A percentile compares a stretch with the other conserved stretches of the same genome.
Evolutionary conservation across 805 yeast species (phyloP).

Genomic region (Cyberlindnera samutprakarnensis): DNA sequence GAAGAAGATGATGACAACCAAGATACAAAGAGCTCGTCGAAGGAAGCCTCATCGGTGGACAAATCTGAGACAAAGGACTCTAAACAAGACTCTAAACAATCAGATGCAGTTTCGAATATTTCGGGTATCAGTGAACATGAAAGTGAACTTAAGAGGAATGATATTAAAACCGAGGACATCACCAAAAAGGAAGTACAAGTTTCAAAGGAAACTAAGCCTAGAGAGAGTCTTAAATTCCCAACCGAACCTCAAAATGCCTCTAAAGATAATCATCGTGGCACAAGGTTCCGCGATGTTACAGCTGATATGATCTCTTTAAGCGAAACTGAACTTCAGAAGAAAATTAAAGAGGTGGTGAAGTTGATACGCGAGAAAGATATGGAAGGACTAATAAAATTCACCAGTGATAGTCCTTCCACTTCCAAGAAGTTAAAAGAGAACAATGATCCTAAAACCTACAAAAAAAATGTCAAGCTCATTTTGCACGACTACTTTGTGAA

Average conservation of each 20-base stretch:
- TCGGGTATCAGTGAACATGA: background rate
- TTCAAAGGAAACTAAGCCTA: background rate
- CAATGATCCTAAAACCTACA: background rate
- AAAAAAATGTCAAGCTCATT: constrained; percentile 1
- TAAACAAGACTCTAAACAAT: background rate
- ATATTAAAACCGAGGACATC: background rate
- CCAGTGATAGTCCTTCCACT: constrained; percentile 1
- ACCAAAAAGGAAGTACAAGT: background rate
- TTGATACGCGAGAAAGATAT: background rate
- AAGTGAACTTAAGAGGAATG: too few species aligned
- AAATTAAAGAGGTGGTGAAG: background rate
- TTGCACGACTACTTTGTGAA: background rate
- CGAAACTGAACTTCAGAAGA: background rate
- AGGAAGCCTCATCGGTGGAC: background rate
- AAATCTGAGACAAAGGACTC: background rate
- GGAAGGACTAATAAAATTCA: background rate
- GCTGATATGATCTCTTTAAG: background rate
- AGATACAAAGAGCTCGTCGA: background rate
- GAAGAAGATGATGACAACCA: constrained; percentile 1
- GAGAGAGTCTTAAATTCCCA: background rate
- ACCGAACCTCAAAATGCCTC: background rate
- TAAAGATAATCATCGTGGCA: background rate
- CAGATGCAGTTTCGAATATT: background rate
- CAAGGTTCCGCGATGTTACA: constrained; percentile 1
- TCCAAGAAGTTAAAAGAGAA: constrained; percentile 1